These are phyloP conservation scores for Thraustochytrium striatum DNA, from an alignment of 352 stramenopile species.

Conservation along the genomic window DNA sequence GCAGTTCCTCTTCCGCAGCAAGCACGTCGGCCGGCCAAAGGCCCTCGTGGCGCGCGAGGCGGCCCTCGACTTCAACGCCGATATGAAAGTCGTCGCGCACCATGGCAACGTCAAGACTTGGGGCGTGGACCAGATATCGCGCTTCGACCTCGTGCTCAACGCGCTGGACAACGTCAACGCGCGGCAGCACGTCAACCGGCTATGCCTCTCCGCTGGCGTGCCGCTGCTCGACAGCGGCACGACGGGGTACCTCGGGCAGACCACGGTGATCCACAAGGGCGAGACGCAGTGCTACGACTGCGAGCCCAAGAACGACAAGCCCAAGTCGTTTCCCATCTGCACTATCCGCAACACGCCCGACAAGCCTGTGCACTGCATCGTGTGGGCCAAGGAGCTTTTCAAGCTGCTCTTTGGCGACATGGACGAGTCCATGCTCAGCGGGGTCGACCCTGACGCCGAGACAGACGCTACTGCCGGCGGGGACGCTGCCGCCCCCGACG, in stretches of 20 bases:
- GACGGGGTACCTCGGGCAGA: slow-evolving; percentile 95
- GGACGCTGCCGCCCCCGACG: slow-evolving; percentile 17
- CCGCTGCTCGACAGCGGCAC: slow-evolving; percentile 95
- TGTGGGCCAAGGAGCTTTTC: slow-evolving; percentile 93
- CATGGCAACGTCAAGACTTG: slow-evolving; percentile 97
- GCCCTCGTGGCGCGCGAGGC: slow-evolving; percentile 61
- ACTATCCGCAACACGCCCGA: slow-evolving; percentile 97
- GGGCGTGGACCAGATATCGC: slow-evolving; percentile 86
- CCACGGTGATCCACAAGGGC: slow-evolving; percentile 53
- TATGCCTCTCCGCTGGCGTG: slow-evolving; percentile 82
- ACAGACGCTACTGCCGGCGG: not conserved
- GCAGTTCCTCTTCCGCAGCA: slow-evolving; percentile 96
- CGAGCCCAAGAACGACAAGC: slow-evolving; percentile 76
- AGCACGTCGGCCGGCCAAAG: slow-evolving; percentile 96
- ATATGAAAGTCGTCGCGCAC: slow-evolving; percentile 79
- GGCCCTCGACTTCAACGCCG: slow-evolving; percentile 68
- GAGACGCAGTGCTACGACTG: slow-evolving; percentile 99
- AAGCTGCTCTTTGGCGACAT: slow-evolving; percentile 76
- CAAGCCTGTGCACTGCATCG: slow-evolving; percentile 99
- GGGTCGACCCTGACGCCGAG: slow-evolving; percentile 62
- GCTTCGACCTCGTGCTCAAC: slow-evolving; percentile 96
- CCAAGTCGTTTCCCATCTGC: slow-evolving; percentile 98
- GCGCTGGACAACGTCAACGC: slow-evolving; percentile 93
- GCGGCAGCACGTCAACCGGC: slow-evolving; percentile 95
- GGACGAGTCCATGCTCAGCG: slow-evolving; percentile 90